Conservation (phyloP, 2,329 filamentous ascomycete genomes). For the Penicillium palitans region DNA sequence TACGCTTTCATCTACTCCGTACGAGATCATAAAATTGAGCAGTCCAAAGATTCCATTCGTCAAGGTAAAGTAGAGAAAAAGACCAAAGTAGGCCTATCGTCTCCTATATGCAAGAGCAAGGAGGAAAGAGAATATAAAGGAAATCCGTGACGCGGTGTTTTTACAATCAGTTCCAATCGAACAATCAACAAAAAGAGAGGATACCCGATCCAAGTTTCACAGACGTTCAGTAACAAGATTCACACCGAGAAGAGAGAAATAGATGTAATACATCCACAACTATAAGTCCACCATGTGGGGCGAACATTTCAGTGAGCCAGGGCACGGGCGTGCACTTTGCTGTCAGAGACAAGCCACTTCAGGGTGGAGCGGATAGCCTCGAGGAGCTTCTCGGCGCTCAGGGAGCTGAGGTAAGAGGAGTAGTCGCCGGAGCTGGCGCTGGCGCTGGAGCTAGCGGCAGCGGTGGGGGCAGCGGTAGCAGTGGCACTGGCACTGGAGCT, state of each 20-base stretch:
- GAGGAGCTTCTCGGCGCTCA: slow-evolving; percentile 35
- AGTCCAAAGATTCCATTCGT: slow-evolving; percentile 25
- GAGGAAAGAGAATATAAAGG: slow-evolving; percentile 18
- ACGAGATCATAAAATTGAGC: slow-evolving; percentile 5
- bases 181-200: slow-evolving; percentile 5
- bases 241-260: not conserved
- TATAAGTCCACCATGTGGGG: not conserved
- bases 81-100: slow-evolving; percentile 5
- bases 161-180: slow-evolving; percentile 14
- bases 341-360: slow-evolving; percentile 35
- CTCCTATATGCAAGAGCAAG: slow-evolving; percentile 4
- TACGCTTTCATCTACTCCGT: not conserved
- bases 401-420: slow-evolving; percentile 33
- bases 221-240: slow-evolving; percentile 1
- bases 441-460: not conserved
- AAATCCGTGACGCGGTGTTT: slow-evolving; percentile 10
- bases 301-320: slow-evolving; percentile 25
- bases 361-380: slow-evolving; percentile 31
- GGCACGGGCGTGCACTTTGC: slow-evolving; percentile 34
- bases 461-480: not conserved
- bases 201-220: slow-evolving; percentile 14
- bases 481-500: slow-evolving; percentile 2
- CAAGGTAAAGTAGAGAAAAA: slow-evolving; percentile 11
- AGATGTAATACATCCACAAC: not conserved
- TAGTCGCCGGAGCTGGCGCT: slow-evolving; percentile 18